Conservation (phyloP, 164 flowering plant species). For the Aristolochia californica region DNA sequence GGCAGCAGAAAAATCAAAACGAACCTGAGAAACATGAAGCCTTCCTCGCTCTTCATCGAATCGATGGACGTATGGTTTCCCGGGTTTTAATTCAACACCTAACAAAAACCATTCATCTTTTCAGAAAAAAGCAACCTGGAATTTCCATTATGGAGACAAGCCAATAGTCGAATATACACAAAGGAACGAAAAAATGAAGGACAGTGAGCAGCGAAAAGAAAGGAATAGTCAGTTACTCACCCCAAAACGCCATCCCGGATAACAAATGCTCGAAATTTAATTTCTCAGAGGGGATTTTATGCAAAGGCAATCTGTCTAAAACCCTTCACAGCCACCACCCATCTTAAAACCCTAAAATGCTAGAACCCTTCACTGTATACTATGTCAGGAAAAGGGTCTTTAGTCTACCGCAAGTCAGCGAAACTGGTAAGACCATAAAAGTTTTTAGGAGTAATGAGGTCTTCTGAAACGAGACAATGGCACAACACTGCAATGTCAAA, state of each 20-base stretch:
- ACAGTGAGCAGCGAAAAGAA: background rate
- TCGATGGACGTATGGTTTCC: conserved; percentile 39
- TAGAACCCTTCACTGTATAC: no score
- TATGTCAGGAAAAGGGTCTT: no score
- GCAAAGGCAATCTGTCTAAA: no score
- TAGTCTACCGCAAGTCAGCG: no score
- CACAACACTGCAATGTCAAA: no score
- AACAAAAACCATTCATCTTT: background rate
- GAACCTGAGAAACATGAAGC: conserved; percentile 80
- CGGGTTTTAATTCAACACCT: conserved; percentile 83
- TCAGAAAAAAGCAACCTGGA: background rate
- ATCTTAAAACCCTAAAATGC: no score
- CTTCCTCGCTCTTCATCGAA: conserved; percentile 33
- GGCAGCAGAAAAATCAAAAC: background rate
- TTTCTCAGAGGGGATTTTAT: no score
- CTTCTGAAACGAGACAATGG: no score
- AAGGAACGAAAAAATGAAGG: background rate
- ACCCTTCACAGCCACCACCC: no score
- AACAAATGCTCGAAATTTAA: no score
- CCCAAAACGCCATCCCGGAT: conserved; percentile 4
- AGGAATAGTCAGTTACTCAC: background rate
- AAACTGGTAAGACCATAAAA: no score
- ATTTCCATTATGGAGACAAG: background rate
- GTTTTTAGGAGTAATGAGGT: no score
- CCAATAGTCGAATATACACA: background rate